phyloP scores from a whole-genome alignment of 305 asterid species.

The Fraxinus dipetala region DNA sequence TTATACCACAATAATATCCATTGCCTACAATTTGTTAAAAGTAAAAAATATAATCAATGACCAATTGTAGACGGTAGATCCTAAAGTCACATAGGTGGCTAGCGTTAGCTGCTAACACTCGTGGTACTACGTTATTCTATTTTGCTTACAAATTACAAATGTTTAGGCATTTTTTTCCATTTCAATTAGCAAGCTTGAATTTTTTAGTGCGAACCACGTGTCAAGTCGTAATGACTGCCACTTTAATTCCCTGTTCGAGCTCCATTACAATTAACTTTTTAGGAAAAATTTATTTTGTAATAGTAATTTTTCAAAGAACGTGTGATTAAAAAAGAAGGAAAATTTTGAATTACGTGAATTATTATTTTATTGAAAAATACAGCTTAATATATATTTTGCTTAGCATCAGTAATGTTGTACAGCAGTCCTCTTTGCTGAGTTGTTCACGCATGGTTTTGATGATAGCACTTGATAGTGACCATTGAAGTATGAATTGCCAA shows the following conservation, averaged over 20 bases:
- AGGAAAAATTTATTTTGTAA: too few relatives aligned
- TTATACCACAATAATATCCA: too few relatives aligned
- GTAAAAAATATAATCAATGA: too few relatives aligned
- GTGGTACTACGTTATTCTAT: not conserved
- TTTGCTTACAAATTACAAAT: not conserved
- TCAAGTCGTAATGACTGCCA: constrained; percentile 18
- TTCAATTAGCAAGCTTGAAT: not conserved
- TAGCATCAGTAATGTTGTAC: not conserved
- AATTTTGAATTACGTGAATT: too few relatives aligned
- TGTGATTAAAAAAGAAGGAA: too few relatives aligned
- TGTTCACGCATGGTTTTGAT: constrained; percentile 21
- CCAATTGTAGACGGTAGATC: not conserved
- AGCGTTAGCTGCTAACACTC: not conserved
- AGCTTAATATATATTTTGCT: not conserved
- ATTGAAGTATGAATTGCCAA: not conserved
- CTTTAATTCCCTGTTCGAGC: not conserved
- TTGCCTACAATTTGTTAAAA: too few relatives aligned
- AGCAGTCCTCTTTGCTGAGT: constrained; percentile 8
- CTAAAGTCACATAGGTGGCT: not conserved
- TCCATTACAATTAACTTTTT: too few relatives aligned
- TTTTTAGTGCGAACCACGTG: constrained; percentile 29
- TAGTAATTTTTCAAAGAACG: too few relatives aligned
- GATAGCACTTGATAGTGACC: constrained; percentile 18
- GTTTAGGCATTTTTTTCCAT: not conserved
- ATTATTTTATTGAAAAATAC: too few relatives aligned